Percentiles rank a stretch among this genome's conserved stretches.
Evolutionary conservation across 2,329 filamentous ascomycete species (phyloP).

Genomic region (Monosporascus sp.): DNA sequence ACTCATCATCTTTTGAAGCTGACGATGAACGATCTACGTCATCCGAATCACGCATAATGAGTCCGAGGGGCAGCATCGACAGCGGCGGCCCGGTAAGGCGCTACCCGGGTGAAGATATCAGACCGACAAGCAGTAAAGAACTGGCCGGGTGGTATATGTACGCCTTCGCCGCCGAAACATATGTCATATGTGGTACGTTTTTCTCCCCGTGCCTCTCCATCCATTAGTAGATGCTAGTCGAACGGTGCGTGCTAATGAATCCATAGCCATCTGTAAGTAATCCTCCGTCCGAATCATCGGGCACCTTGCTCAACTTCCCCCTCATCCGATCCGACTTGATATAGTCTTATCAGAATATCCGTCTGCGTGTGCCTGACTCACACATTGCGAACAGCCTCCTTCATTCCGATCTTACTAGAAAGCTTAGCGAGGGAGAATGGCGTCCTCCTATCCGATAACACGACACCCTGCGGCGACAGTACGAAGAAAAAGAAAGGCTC

Average conservation of each 20-base stretch:
- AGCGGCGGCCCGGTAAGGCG: constrained; percentile 36
- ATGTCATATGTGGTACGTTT: constrained; percentile 80
- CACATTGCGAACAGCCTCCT: constrained; percentile 58
- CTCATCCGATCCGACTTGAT: no score
- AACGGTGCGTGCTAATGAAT: not conserved
- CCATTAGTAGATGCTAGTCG: not conserved
- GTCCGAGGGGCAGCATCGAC: constrained; percentile 30
- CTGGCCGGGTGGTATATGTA: constrained; percentile 94
- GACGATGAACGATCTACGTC: constrained; percentile 61
- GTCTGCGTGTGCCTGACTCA: not conserved
- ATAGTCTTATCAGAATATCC: not conserved
- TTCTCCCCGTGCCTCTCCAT: not conserved
- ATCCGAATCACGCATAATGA: constrained; percentile 32
- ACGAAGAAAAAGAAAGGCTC: constrained; percentile 41
- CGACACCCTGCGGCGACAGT: constrained; percentile 65
- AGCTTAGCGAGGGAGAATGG: constrained; percentile 90
- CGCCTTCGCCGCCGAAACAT: constrained; percentile 93
- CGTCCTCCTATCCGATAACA: constrained; percentile 72
- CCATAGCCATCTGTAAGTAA: constrained; percentile 22
- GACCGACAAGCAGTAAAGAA: constrained; percentile 84
- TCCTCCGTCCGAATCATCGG: not conserved
- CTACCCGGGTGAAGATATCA: constrained; percentile 79
- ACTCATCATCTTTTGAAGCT: constrained; percentile 60
- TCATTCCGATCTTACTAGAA: constrained; percentile 93
- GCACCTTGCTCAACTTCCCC: no score